Evolutionary conservation across 2,329 filamentous ascomycete species (phyloP).

Genomic region (Scedosporium minutisporum): DNA sequence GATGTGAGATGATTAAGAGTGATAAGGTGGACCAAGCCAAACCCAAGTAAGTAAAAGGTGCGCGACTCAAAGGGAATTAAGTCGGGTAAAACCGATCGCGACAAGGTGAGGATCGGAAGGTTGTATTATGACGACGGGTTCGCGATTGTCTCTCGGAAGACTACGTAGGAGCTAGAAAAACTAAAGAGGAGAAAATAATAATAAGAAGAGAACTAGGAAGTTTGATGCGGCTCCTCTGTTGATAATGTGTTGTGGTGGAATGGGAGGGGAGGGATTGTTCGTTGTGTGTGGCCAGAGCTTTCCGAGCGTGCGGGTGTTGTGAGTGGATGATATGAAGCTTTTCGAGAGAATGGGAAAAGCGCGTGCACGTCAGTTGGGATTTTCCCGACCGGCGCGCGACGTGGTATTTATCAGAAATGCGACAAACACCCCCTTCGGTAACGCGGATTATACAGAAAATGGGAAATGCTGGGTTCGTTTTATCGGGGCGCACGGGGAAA

Average conservation of each 20-base stretch:
- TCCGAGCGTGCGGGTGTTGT: neutral
- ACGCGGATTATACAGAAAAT: neutral
- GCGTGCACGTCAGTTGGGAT: slow-evolving; percentile 12
- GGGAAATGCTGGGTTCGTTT: slow-evolving; percentile 1
- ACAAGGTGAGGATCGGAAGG: neutral
- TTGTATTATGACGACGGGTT: neutral
- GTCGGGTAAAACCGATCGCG: neutral
- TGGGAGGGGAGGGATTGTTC: neutral
- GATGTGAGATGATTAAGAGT: neutral
- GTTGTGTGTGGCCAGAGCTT: neutral
- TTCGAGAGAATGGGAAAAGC: slow-evolving; percentile 10
- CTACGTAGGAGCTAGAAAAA: too few relatives aligned
- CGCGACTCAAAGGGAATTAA: neutral
- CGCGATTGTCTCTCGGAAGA: neutral
- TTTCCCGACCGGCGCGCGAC: slow-evolving; percentile 11
- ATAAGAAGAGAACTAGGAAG: neutral
- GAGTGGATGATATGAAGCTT: neutral
- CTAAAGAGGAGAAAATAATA: too few relatives aligned
- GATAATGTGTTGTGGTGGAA: neutral
- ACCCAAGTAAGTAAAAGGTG: neutral
- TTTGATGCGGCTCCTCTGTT: neutral
- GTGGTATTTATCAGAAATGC: slow-evolving; percentile 12
- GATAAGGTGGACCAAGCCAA: neutral
- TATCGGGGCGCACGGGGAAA: neutral
- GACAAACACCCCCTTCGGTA: neutral